phyloP scores from a whole-genome alignment of 768 basidiomycete species.

The Leccinum truebloodii region DNA sequence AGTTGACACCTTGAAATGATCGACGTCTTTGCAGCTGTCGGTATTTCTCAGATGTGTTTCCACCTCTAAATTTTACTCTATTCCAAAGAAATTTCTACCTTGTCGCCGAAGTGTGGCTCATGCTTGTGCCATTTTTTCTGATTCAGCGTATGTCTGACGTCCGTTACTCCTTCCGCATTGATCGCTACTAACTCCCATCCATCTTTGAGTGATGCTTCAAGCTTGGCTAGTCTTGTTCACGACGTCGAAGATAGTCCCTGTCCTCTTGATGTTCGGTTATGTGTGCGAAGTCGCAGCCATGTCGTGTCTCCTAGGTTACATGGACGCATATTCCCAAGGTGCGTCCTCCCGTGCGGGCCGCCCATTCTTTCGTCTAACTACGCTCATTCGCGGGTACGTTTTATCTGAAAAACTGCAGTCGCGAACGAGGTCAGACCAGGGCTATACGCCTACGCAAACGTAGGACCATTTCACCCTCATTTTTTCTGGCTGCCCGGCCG shows the following conservation, averaged over 20 bases:
- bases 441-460: constrained; percentile 7
- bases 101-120: not conserved
- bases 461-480: not conserved
- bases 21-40: constrained; percentile 4
- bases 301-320: not conserved
- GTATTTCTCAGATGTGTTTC: not conserved
- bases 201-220: constrained; percentile 15
- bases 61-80: not conserved
- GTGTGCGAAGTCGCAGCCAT: constrained; percentile 14
- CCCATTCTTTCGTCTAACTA: too few species aligned
- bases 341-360: not conserved
- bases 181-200: not conserved
- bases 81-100: constrained; percentile 8
- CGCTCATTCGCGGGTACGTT: not conserved
- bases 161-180: not conserved
- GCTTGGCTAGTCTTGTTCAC: constrained; percentile 8
- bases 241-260: constrained; percentile 6
- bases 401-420: constrained; percentile 3
- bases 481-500: constrained; percentile 11
- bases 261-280: constrained; percentile 9
- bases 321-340: constrained; percentile 8
- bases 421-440: constrained; percentile 7
- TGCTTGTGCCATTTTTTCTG: not conserved
- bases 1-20: not conserved
- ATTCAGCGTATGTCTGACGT: constrained; percentile 6